Percentiles rank a stretch among this genome's conserved stretches.
phyloP scores from a whole-genome alignment of 2,329 filamentous ascomycete species.

The Pseudogymnoascus sp. region DNA sequence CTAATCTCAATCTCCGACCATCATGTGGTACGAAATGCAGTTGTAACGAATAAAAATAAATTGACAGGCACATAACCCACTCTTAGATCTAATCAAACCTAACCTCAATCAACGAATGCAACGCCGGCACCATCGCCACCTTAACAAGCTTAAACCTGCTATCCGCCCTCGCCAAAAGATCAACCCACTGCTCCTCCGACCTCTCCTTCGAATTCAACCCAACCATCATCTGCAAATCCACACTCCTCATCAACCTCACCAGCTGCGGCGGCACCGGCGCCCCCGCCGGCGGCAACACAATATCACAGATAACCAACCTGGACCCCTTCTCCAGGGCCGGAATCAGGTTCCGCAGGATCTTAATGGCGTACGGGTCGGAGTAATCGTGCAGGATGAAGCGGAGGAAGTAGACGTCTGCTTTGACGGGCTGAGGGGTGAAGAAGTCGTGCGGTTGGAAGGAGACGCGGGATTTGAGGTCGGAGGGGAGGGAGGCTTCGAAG shows the following conservation, averaged over 20 bases:
- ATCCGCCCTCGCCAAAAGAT: slow-evolving; percentile 36
- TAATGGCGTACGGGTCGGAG: slow-evolving; percentile 33
- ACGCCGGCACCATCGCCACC: background rate
- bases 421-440: slow-evolving; percentile 35
- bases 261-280: slow-evolving; percentile 30
- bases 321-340: slow-evolving; percentile 35
- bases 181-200: slow-evolving; percentile 36
- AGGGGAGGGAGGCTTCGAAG: slow-evolving; percentile 16
- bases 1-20: background rate
- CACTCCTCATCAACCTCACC: slow-evolving; percentile 33
- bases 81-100: background rate
- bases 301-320: slow-evolving; percentile 27
- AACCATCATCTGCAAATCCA: slow-evolving; percentile 43
- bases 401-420: slow-evolving; percentile 38
- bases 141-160: background rate
- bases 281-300: slow-evolving; percentile 9
- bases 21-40: too few relatives aligned
- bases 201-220: slow-evolving; percentile 42
- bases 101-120: background rate
- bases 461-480: slow-evolving; percentile 17
- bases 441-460: slow-evolving; percentile 35
- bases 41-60: too few relatives aligned
- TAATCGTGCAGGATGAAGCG: slow-evolving; percentile 42
- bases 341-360: slow-evolving; percentile 31
- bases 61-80: too few relatives aligned